phyloP scores from a whole-genome alignment of 2,329 filamentous ascomycete species.

The Penicillium hesseltinei region DNA sequence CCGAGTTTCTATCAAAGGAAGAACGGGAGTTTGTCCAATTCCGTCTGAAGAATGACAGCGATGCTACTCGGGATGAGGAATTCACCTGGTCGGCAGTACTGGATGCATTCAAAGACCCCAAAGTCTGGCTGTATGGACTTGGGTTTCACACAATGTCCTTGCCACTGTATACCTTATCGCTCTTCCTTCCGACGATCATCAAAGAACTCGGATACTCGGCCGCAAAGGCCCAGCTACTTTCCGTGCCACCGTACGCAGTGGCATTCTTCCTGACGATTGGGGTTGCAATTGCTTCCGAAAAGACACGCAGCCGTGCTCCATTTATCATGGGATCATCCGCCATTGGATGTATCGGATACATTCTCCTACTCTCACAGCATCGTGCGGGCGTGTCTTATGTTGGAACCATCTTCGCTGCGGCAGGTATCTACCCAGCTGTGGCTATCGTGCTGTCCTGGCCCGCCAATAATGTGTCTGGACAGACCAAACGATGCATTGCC shows the following conservation, averaged over 20 bases:
- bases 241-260: slow-evolving; percentile 64
- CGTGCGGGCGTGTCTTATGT: slow-evolving; percentile 38
- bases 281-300: slow-evolving; percentile 58
- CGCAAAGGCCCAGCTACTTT: slow-evolving; percentile 53
- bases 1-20: slow-evolving; percentile 44
- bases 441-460: slow-evolving; percentile 67
- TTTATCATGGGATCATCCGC: slow-evolving; percentile 61
- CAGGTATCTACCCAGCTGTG: slow-evolving; percentile 37
- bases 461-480: slow-evolving; percentile 68
- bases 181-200: slow-evolving; percentile 46
- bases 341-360: slow-evolving; percentile 62
- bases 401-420: slow-evolving; percentile 8
- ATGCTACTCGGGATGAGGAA: slow-evolving; percentile 65
- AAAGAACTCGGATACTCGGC: slow-evolving; percentile 43
- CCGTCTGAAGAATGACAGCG: slow-evolving; percentile 65
- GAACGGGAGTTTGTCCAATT: slow-evolving; percentile 60
- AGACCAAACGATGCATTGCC: slow-evolving; percentile 66
- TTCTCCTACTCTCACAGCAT: slow-evolving; percentile 56
- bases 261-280: slow-evolving; percentile 59
- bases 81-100: slow-evolving; percentile 68
- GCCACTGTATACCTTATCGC: slow-evolving; percentile 46
- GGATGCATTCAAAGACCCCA: slow-evolving; percentile 59
- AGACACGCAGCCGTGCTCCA: slow-evolving; percentile 55
- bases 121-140: slow-evolving; percentile 23
- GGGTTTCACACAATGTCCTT: slow-evolving; percentile 54